These are phyloP conservation scores for Saccharum officinarum DNA, from an alignment of 176 grass and related monocot species.

Conservation along the genomic window DNA sequence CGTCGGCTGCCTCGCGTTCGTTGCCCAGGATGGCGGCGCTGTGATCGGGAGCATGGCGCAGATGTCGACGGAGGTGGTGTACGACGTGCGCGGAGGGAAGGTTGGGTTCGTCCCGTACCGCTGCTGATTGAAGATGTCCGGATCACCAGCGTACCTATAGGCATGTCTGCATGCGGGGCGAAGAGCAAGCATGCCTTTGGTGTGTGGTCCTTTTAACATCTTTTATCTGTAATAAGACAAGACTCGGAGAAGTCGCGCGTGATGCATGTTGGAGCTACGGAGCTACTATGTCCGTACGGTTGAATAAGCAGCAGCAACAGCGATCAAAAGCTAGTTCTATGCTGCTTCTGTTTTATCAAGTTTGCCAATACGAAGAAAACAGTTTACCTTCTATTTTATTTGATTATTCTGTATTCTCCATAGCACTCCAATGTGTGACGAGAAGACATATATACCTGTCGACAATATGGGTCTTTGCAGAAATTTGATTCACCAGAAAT, in stretches of 20 bases:
- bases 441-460: too few species aligned
- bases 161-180: background rate
- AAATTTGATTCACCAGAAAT: too few species aligned
- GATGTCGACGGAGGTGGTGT: background rate
- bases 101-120: background rate
- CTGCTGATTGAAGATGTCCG: background rate
- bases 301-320: background rate
- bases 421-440: too few species aligned
- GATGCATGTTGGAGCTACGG: background rate
- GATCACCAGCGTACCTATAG: too few species aligned
- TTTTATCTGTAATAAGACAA: background rate
- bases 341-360: background rate
- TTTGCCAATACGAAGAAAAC: background rate
- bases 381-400: too few species aligned
- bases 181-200: background rate
- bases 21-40: background rate
- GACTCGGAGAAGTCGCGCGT: background rate
- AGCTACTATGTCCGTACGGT: background rate
- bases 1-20: constrained; percentile 37
- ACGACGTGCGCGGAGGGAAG: background rate
- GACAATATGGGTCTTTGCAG: too few species aligned
- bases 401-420: too few species aligned
- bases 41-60: constrained; percentile 16
- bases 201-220: background rate
- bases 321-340: background rate